Conservation (phyloP, 2,329 filamentous ascomycete genomes). For the Apiospora arundinis region DNA sequence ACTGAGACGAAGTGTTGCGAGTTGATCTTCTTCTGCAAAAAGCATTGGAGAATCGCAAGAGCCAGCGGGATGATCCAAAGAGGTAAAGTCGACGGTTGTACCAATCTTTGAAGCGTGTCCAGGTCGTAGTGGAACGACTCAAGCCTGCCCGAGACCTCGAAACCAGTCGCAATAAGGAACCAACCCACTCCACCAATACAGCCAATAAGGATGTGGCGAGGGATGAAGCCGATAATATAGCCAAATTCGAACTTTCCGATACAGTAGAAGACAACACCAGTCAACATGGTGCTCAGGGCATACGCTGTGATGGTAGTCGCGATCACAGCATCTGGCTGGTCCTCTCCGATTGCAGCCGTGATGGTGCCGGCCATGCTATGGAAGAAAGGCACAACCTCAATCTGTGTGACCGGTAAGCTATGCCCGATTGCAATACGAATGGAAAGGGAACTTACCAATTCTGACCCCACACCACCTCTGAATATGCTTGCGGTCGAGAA, state of each 20-base stretch:
- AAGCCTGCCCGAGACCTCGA: conserved; percentile 90
- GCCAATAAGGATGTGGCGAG: conserved; percentile 92
- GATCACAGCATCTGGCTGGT: conserved; percentile 84
- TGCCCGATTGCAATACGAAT: neutral
- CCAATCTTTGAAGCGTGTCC: conserved; percentile 76
- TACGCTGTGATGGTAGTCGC: conserved; percentile 95
- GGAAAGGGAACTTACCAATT: conserved; percentile 67
- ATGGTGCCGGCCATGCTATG: conserved; percentile 97
- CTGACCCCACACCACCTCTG: conserved; percentile 88
- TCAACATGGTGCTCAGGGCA: conserved; percentile 87
- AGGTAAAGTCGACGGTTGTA: conserved; percentile 74
- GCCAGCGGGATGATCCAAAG: conserved; percentile 84
- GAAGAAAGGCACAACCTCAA: conserved; percentile 98
- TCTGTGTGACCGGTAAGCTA: conserved; percentile 58
- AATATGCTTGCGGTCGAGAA: conserved; percentile 91
- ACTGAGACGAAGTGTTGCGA: conserved; percentile 86
- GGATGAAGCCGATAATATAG: conserved; percentile 95
- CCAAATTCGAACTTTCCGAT: conserved; percentile 89
- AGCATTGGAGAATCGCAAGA: conserved; percentile 78
- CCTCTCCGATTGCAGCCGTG: conserved; percentile 75
- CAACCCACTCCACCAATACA: conserved; percentile 97
- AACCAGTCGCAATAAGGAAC: conserved; percentile 89
- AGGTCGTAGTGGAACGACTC: conserved; percentile 85
- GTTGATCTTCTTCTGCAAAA: conserved; percentile 75
- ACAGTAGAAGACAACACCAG: conserved; percentile 87